Evolutionary conservation across 1,284 basidiomycete genomes (phyloP).

Genomic region (Leccinum pachyderme): DNA sequence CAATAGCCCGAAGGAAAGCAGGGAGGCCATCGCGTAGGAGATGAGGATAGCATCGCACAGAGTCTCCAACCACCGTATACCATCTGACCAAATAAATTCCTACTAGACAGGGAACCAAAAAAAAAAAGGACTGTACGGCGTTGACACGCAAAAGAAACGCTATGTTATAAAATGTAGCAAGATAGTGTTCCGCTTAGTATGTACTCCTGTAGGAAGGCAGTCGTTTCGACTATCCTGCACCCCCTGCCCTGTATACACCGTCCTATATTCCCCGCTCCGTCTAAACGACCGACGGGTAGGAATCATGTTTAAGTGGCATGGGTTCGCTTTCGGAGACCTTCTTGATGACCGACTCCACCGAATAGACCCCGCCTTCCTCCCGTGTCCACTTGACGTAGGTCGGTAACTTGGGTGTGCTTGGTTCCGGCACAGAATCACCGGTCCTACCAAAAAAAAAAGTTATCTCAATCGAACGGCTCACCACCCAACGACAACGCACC

Average conservation of each 20-base stretch:
- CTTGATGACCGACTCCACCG: constrained; percentile 10
- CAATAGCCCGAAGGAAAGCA: constrained; percentile 58
- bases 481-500: constrained; percentile 10
- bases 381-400: constrained; percentile 19
- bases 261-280: neutral
- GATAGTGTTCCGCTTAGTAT: neutral
- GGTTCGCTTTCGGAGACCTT: constrained; percentile 10
- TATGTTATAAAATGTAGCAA: neutral
- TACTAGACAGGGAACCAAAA: constrained; percentile 2
- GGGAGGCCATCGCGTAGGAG: constrained; percentile 70
- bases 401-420: constrained; percentile 16
- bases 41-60: constrained; percentile 32
- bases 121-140: constrained; percentile 17
- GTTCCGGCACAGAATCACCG: constrained; percentile 11
- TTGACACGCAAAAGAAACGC: neutral
- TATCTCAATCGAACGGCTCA: neutral
- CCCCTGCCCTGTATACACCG: neutral
- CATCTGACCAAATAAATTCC: neutral
- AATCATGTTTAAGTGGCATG: constrained; percentile 1
- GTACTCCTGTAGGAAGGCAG: neutral
- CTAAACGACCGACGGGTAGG: constrained; percentile 14
- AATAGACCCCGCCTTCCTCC: constrained; percentile 1
- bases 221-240: neutral
- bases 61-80: neutral
- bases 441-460: constrained; percentile 3